Base-by-base conservation (phyloP, 2,329 filamentous ascomycete genomes). In the Talaromyces sp. region DNA sequence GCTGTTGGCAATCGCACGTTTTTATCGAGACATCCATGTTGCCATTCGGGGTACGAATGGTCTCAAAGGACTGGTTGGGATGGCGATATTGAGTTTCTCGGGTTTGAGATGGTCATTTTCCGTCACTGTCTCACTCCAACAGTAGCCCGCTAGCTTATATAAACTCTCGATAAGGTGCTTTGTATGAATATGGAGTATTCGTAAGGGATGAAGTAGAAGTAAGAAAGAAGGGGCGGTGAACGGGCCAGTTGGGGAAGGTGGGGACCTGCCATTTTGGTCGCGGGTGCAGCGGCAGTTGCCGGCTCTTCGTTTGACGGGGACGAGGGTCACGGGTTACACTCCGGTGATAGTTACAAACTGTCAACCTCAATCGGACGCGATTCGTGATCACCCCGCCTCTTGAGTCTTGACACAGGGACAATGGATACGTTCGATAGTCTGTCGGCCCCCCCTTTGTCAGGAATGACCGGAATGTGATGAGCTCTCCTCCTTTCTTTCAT, bases 201-300 rank as follows among this genome's bases (percentile, higher is more conserved):
- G n/a, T n/a, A n/a, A n/a, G n/a, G n/a, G n/a, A n/a, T 28, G 25
- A 28, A 28, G 25, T 28, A 4, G 25, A 4, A 4, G 25, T 13
- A 45, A 25, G 25, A 17, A 28, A 45, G 8, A 21, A 40, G 19
- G 8, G 19, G 52, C 52, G 52, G 52, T 54, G 52, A 54, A 33
- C 21, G 15, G 48, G 31, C 15, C 33, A 43, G 35, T 15, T 48
- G 50, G 22, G 50, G 33, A 15, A 53, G 36, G 50, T 39, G 50
- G 45, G 8, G 45, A 35, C 45, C 45, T 48, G 17, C 48, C 48
- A 51, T 11, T 51, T 39, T 21, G 33, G 33, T 36, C 48, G 48
- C 48, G 48, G 48, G 17, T 52, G 48, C 48, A 37, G 48, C 48
- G 48, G 48, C 35, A 37, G 33, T 39, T 25, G 48, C 48, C 48